phyloP scores from a whole-genome alignment of 306 rosid genomes.

The Mucuna pruriens region DNA sequence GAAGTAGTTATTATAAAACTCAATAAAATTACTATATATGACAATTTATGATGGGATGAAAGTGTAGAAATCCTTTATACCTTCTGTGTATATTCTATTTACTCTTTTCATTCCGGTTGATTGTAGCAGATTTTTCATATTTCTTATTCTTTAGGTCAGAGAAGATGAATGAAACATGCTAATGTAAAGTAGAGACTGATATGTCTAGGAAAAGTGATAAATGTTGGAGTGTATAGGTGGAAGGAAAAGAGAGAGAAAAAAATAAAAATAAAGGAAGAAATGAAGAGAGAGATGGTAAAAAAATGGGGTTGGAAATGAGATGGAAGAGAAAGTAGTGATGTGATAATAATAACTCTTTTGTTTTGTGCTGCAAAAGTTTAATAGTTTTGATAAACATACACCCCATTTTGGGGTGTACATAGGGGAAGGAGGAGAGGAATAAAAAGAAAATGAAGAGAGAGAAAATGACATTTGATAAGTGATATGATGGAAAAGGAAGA shows the following conservation, averaged over 20 bases:
- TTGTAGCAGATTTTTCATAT: slow-evolving; percentile 20
- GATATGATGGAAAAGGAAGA: neutral
- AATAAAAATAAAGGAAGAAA: neutral
- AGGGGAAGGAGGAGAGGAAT: neutral
- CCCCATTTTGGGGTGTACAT: neutral
- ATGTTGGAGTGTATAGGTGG: neutral
- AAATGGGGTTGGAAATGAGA: neutral
- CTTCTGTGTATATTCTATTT: too few species aligned
- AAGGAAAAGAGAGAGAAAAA: neutral
- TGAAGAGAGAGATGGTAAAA: neutral
- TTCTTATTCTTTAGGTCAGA: neutral
- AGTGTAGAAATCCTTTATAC: too few species aligned
- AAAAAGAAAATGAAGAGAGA: neutral
- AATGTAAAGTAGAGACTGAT: neutral
- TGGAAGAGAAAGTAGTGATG: neutral
- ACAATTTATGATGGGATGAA: too few species aligned
- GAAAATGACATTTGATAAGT: neutral
- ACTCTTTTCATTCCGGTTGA: neutral
- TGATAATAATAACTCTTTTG: neutral
- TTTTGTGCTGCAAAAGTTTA: slow-evolving; percentile 7
- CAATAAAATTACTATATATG: too few species aligned
- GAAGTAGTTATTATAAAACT: too few species aligned
- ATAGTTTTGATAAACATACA: neutral
- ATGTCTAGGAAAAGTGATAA: neutral
- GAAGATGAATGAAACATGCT: neutral